Percentiles rank a stretch among this genome's conserved stretches.
Conservation (phyloP, 148 eudicot species). For the Dianthus caryophyllus region DNA sequence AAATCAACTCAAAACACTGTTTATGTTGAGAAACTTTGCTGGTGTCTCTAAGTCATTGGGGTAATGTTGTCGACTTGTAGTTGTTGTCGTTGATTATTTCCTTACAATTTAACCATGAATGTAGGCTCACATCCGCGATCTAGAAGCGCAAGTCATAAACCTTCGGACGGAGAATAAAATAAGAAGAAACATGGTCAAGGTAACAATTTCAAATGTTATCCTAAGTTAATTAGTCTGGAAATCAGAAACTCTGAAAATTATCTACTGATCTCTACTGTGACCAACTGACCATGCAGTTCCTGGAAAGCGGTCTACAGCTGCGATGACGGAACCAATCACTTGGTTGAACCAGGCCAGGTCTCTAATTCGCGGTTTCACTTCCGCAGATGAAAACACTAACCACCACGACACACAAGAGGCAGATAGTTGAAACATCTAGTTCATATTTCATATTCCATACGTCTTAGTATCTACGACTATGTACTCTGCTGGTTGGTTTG, state of each 20-base stretch:
- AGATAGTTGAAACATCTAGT: not conserved
- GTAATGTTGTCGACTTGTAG: too few species aligned
- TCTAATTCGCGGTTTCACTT: not conserved
- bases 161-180: constrained; percentile 24
- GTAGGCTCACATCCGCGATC: constrained; percentile 14
- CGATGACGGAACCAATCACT: constrained; percentile 10
- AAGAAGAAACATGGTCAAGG: constrained; percentile 26
- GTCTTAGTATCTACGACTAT: not conserved
- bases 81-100: too few species aligned
- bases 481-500: not conserved
- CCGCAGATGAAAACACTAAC: not conserved
- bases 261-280: not conserved
- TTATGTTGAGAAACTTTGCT: too few species aligned
- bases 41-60: too few species aligned
- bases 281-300: constrained; percentile 19
- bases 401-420: not conserved
- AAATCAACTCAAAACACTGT: too few species aligned
- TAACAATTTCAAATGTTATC: not conserved
- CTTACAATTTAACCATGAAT: not conserved
- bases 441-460: not conserved
- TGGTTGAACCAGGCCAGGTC: constrained; percentile 15
- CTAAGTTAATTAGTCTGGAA: not conserved
- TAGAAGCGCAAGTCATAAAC: constrained; percentile 15
- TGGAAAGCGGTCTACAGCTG: constrained; percentile 6
- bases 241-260: not conserved